Evolutionary conservation across 2,329 filamentous ascomycete species (phyloP).

Genomic region (Allantophomopsis cytisporea): DNA sequence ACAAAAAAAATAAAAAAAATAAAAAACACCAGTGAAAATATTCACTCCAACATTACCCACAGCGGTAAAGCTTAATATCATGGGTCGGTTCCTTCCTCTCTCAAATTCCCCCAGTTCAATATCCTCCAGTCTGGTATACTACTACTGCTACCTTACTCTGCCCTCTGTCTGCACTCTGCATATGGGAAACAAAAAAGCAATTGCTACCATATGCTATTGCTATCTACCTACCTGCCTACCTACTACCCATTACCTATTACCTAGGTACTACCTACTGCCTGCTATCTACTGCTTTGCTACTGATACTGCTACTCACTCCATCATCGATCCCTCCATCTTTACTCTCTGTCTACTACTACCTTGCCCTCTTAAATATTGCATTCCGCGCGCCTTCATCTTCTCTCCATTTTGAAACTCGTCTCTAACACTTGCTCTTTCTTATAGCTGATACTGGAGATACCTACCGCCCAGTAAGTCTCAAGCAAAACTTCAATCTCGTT

Average conservation of each 20-base stretch:
- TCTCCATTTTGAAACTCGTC: not conserved
- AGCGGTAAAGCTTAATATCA: no score
- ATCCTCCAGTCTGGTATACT: not conserved
- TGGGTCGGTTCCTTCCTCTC: not conserved
- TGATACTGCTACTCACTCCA: not conserved
- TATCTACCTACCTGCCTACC: no score
- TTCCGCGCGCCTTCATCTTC: not conserved
- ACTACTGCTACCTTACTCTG: no score
- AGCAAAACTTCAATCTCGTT: not conserved
- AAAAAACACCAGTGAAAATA: no score
- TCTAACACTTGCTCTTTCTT: conserved; percentile 1
- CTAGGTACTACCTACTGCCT: not conserved
- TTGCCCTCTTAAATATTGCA: no score
- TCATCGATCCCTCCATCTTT: not conserved
- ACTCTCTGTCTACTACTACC: no score
- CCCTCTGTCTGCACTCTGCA: no score
- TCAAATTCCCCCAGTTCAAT: not conserved
- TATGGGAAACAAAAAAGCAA: no score
- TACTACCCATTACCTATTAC: not conserved
- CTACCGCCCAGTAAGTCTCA: conserved; percentile 5
- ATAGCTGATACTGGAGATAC: conserved; percentile 6
- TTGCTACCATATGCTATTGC: no score
- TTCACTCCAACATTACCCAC: no score
- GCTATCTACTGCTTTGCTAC: not conserved
- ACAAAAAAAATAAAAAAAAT: no score